phyloP scores from a whole-genome alignment of 306 rosid species.

The Lathyrus sativus region DNA sequence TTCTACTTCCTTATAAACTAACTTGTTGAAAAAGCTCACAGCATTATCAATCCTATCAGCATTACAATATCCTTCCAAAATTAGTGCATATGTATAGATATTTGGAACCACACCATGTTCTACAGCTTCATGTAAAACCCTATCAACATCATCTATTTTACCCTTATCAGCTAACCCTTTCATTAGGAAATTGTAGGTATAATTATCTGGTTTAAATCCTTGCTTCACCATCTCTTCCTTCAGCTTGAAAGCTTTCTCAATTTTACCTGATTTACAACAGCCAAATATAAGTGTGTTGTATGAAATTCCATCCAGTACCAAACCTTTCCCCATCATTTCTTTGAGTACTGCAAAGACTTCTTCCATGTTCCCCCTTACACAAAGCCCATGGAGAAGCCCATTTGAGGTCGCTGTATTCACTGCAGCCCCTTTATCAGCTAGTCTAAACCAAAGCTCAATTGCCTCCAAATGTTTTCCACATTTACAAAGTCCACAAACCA shows the following conservation, averaged over 20 bases:
- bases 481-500: slow-evolving; percentile 67
- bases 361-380: slow-evolving; percentile 53
- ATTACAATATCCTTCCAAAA: slow-evolving; percentile 65
- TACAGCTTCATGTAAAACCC: slow-evolving; percentile 58
- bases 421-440: slow-evolving; percentile 55
- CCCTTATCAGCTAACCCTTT: slow-evolving; percentile 60
- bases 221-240: slow-evolving; percentile 59
- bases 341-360: slow-evolving; percentile 45
- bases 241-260: slow-evolving; percentile 55
- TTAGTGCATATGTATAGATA: slow-evolving; percentile 64
- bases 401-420: slow-evolving; percentile 65
- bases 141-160: slow-evolving; percentile 54
- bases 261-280: slow-evolving; percentile 56
- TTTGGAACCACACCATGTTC: slow-evolving; percentile 56
- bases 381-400: slow-evolving; percentile 70
- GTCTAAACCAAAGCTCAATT: slow-evolving; percentile 64
- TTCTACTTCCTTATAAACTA: slow-evolving; percentile 55
- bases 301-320: slow-evolving; percentile 58
- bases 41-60: slow-evolving; percentile 62
- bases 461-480: slow-evolving; percentile 60
- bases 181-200: slow-evolving; percentile 64
- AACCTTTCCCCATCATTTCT: slow-evolving; percentile 61
- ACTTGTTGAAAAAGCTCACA: slow-evolving; percentile 48
- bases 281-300: slow-evolving; percentile 73
- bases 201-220: slow-evolving; percentile 61